phyloP scores from a whole-genome alignment of 805 yeast species.

The Spencermartinsiella europaea region DNA sequence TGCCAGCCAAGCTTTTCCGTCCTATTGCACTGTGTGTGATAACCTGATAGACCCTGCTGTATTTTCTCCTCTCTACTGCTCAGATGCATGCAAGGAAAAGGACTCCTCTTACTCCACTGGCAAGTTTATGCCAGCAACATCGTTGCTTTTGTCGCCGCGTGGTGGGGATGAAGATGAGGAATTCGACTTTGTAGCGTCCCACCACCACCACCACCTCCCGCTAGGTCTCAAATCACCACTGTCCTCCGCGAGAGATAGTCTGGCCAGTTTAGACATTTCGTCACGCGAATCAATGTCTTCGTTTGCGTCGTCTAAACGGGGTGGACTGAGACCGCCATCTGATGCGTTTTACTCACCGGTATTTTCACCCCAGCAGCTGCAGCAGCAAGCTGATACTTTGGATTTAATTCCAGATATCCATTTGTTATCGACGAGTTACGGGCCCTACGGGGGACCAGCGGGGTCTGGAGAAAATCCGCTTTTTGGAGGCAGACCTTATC shows the following conservation, averaged over 20 bases:
- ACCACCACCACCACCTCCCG: background rate
- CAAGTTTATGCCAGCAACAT: background rate
- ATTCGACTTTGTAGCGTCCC: background rate
- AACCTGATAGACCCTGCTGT: slow-evolving; percentile 23
- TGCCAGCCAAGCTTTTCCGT: slow-evolving; percentile 21
- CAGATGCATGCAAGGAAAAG: slow-evolving; percentile 27
- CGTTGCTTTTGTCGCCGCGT: background rate
- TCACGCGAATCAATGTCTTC: background rate
- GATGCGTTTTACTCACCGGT: background rate
- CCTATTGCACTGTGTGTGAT: slow-evolving; percentile 35
- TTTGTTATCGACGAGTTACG: background rate
- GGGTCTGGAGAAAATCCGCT: no score
- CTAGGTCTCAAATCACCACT: background rate
- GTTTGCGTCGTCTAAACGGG: background rate
- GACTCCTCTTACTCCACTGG: slow-evolving; percentile 16
- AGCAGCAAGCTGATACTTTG: background rate
- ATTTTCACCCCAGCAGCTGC: background rate
- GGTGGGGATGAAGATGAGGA: background rate
- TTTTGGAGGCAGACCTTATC: no score
- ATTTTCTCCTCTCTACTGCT: slow-evolving; percentile 30
- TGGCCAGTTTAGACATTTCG: background rate
- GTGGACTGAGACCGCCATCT: background rate
- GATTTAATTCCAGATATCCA: background rate
- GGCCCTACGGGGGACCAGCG: no score
- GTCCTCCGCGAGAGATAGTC: background rate